Evolutionary conservation across 345 rosid species (phyloP), one percentile per base, ranked within the genome.

Genomic region (Cardamine occulta): DNA sequence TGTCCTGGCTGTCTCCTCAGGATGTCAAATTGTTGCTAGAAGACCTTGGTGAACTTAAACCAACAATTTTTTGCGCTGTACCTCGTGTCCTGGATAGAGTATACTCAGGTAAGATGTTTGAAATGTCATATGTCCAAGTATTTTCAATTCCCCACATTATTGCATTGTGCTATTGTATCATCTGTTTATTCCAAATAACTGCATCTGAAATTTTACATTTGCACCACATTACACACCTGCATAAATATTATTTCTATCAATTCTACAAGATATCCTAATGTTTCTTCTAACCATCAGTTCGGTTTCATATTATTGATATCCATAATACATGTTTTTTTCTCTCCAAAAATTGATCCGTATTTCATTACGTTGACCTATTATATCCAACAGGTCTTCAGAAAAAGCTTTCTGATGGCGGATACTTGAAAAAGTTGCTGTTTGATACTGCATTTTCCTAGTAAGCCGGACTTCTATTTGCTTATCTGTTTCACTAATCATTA

Each of bases 11-110:
- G 24, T 54, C 61, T 75, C 61, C 70, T 29, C 87, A 96, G 99
- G 99, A 96, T 69, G 96, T 93, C 73, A 93, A 91, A 80, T 78
- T 90, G 68, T 85, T 96, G 87, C 73, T 87, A 58, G 99, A 96
- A 78, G 99, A 96, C 80, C 82, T 96, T 61, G 93, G 88, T 60
- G 99, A 90, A 88, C 92, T 96, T 65, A 93, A 91, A 84, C 97
- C 99, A 74, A 85, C 91, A 66, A 77, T 91, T 47, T 93, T 96
- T 75, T 93, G 98, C 72, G 99, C 99, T 17, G 98, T 96, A 66
- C 99, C 99, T 42, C 99, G 98, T 70, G 99, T 96, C n/a, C 77
- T 96, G 51, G 98, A 96, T 28, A 86, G 96, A 85, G 79, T 96
- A 66, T 80, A 96, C 85, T 72, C 91, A 21, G 97, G 99, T 93